A percentile compares a stretch with the other conserved stretches of the same genome.
phyloP scores from a whole-genome alignment of 2,329 filamentous ascomycete genomes.

The Arthrobotrys sphaeroides region DNA sequence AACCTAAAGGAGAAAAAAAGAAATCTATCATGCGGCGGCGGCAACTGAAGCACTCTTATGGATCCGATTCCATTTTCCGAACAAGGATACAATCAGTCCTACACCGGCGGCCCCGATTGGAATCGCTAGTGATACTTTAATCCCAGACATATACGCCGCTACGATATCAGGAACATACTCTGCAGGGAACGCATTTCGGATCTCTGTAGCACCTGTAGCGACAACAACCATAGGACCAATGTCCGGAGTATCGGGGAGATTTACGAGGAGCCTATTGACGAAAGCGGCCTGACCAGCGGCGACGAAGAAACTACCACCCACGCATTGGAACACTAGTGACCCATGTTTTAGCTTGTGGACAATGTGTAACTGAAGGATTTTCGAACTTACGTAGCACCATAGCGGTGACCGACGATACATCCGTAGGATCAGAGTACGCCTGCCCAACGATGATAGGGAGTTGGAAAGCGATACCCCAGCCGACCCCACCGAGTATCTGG shows the following conservation, averaged over 20 bases:
- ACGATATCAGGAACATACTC: constrained; percentile 62
- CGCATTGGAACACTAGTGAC: constrained; percentile 59
- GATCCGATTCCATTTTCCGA: neutral
- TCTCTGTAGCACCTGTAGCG: constrained; percentile 66
- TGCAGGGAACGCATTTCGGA: constrained; percentile 57
- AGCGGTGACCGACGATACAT: constrained; percentile 54
- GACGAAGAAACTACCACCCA: constrained; percentile 66
- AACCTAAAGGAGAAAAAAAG: too few species aligned
- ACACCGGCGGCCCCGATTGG: constrained; percentile 59
- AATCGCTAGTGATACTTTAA: constrained; percentile 53
- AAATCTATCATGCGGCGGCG: neutral
- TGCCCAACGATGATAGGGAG: constrained; percentile 67
- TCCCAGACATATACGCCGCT: constrained; percentile 58
- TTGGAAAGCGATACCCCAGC: constrained; percentile 70
- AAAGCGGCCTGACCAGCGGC: constrained; percentile 67
- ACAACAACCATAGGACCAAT: constrained; percentile 65
- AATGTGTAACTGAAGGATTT: constrained; percentile 66
- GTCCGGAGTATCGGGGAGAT: constrained; percentile 60
- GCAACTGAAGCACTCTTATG: neutral
- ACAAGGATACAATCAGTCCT: constrained; percentile 54
- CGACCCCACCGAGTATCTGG: constrained; percentile 63
- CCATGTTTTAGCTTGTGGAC: neutral
- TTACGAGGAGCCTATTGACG: constrained; percentile 60
- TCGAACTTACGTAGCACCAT: constrained; percentile 62
- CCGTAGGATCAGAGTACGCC: constrained; percentile 58